Base-by-base conservation (phyloP, 768 basidiomycete genomes). In the Trametes villosa region DNA sequence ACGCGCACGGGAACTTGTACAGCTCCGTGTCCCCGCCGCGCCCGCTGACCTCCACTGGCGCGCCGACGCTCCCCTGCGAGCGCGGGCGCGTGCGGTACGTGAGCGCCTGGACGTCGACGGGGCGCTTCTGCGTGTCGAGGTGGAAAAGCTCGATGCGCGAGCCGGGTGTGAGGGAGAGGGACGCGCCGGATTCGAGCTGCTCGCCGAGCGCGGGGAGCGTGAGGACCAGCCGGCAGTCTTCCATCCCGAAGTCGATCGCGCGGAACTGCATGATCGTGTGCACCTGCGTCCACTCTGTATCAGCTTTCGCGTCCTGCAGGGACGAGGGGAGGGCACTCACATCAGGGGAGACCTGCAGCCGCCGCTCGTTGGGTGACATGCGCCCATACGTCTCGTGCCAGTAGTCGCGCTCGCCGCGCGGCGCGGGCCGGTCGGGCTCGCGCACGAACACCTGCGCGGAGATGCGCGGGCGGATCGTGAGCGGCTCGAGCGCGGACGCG, bases 161-260 rank as follows among this genome's bases (percentile, higher is more conserved):
- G 49, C 40, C 20, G 13, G 60, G 38, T 24, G 15, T 26, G 38
- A 56, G 20, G 18, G 17, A 27, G 46, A 60, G 38, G 26, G 50
- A 48, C 18, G 59, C 59, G 26, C 42, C 57, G 24, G 17, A 20
- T 18, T 53, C 62, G 30, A 54, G 42, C 13, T n/a, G 40, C 26
- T 18, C 55, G 27, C 50, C 42, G 15, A 30, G 29, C 15, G 38
- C 34, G n/a, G 62, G 62, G 40, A 63, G 62, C n/a, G 46, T 53
- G 38, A 63, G 24, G 33, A 59, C 57, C 22, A 58, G 62, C 34
- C 27, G 34, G 57, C 62, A 59, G 24, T 59, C 62, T 26, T 63
- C 62, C 57, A 58, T 63, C 38, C 62, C 62, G 36, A 56, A 64
- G 62, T 64, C 62, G 36, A 64, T 59, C 27, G 58, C 53, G 53